A percentile compares a stretch with the other conserved stretches of the same genome.
These are phyloP conservation scores for Huntiella savannae DNA, from an alignment of 2,329 filamentous ascomycete species.

Conservation along the genomic window DNA sequence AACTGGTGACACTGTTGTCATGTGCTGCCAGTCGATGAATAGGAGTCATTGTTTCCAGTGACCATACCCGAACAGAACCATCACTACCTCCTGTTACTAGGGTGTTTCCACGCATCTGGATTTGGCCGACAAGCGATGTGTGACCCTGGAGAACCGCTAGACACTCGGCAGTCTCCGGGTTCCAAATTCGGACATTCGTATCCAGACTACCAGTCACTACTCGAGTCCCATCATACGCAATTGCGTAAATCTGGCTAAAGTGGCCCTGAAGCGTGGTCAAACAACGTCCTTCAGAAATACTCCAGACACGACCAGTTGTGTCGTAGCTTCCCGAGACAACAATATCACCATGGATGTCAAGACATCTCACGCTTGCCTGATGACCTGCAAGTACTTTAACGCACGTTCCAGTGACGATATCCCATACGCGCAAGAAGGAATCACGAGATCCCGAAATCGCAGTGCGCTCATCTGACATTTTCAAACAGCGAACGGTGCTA, in stretches of 20 bases:
- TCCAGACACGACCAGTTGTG: constrained; percentile 93
- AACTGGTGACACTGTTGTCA: constrained; percentile 92
- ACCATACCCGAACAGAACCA: constrained; percentile 92
- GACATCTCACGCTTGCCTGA: constrained; percentile 82
- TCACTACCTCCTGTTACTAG: constrained; percentile 92
- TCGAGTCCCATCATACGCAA: constrained; percentile 84
- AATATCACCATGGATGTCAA: constrained; percentile 90
- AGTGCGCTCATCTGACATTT: constrained; percentile 88
- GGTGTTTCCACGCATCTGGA: constrained; percentile 88
- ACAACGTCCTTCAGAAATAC: constrained; percentile 86
- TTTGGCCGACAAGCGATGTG: constrained; percentile 85
- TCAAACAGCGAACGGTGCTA: constrained; percentile 86
- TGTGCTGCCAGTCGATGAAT: constrained; percentile 92
- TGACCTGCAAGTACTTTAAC: constrained; percentile 85
- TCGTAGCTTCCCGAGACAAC: constrained; percentile 98
- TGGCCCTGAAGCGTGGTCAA: constrained; percentile 79
- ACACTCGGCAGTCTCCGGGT: constrained; percentile 74
- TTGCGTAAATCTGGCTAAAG: constrained; percentile 97
- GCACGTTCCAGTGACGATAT: constrained; percentile 73
- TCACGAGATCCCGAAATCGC: constrained; percentile 94
- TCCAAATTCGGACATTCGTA: constrained; percentile 94
- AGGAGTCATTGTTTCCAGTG: constrained; percentile 68
- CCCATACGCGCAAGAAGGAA: constrained; percentile 88
- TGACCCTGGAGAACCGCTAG: constrained; percentile 89
- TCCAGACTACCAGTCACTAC: constrained; percentile 93